Base-by-base conservation (phyloP, 1,284 basidiomycete genomes). In the Leccinum holopus region DNA sequence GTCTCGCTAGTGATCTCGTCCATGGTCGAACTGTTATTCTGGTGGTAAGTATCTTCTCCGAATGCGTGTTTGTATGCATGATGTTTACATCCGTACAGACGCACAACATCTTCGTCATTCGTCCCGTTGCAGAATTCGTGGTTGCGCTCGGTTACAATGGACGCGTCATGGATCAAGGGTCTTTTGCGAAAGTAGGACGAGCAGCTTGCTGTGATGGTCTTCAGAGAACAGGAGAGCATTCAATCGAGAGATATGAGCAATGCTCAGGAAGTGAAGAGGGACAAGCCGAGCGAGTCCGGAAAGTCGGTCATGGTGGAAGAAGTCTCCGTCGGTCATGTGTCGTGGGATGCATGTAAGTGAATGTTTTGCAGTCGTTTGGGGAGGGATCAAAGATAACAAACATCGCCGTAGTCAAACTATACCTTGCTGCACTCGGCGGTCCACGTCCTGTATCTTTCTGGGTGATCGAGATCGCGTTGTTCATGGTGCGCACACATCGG, bases 1-100 rank as follows among this genome's bases (percentile, higher is more conserved):
- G 56, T 30, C 18, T 57, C 4, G 16, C 3, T 12, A 41, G 56
- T 0, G 41, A 57, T 21, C 41, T 47, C 30, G 28, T 47, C 11
- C 56, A 49, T 57, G 39, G 56, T 44, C 28, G 56, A n/a, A 57
- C 41, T 18, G n/a, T 57, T 12, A 57, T 57, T 33, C 25, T 57
- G 10, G 56, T 57, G 56, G 56, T 18, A n/a, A 57, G 39, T 30
- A 39, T 28, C 21, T 9, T 25, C 39, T 44, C 3, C 56, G 28
- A 57, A 1, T 28, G 21, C 14, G 16, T 3, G 5, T 55, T 55
- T 55, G n/a, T 32, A 25, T 37, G 14, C 6, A 28, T 16, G 21
- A 11, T 35, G 4, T 37, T 37, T 11, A 28, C 14, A 8, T 28
- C 9, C 16, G n/a, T 41, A 30, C 16, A 57, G 55, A 57, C 55